Base-by-base conservation (phyloP, 2,329 filamentous ascomycete genomes). In the Colletotrichum tropicicola region DNA sequence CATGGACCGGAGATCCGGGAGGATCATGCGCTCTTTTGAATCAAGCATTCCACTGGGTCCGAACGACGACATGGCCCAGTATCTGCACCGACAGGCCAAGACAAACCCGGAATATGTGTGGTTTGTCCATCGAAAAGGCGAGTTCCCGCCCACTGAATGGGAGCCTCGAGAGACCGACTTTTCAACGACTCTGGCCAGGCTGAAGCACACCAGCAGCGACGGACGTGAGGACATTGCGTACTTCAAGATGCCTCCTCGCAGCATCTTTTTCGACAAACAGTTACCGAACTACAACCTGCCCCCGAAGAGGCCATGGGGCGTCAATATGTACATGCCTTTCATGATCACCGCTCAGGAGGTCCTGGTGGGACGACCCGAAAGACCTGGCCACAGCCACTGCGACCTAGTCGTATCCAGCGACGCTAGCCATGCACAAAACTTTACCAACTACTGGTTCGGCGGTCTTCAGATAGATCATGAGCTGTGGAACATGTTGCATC, bases 331-430 rank as follows among this genome's bases (percentile, higher is more conserved):
- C 59, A 70, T 70, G 39, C 54, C 53, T 0, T 70, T 71, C 25
- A 51, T 78, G 17, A 65, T 53, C 27, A 68, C 69, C 0, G 69
- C 71, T 0, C 64, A 73, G 6, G 71, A 76, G 4, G 69, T 76
- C 5, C 39, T 77, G 5, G 49, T 71, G 3, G 73, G 72, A 2
- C 57, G 12, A 2, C 58, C 65, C 1, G 15, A 37, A 3, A 51
- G 25, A 4, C 53, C 55, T 6, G 55, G 55, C 12, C 44, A 19
- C 21, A 25, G 17, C 19, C 54, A 55, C 45, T 53, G 19, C 23
- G 60, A 67, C 17, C 5, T 67, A 23, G 9, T 23, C 27, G 28
- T 66, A 13, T 30, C 53, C 9, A 19, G 17, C 6, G 55, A 35
- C 4, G 6, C 25, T 12, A 17, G 21, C 3, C 17, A 19, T 15